Percentiles rank a stretch among this genome's conserved stretches.
Conservation (phyloP, 1,284 basidiomycete species). For the Ustilago esculenta region DNA sequence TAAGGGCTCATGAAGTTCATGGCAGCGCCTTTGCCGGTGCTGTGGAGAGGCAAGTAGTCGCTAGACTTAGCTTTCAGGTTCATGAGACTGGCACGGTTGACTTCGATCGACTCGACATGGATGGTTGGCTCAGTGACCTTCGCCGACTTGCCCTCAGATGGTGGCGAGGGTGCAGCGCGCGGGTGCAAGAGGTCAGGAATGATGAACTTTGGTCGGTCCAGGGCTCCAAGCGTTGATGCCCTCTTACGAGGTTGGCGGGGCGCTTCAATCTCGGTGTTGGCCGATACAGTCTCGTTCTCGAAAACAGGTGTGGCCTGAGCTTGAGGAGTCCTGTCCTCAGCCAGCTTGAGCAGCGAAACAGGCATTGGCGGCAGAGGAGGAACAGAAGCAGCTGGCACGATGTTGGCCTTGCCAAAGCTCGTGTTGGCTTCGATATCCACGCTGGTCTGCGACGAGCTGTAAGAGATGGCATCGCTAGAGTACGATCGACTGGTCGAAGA, state of each 20-base stretch:
- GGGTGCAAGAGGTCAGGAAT: conserved; percentile 38
- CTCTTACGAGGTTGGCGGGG: conserved; percentile 21
- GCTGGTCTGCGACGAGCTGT: conserved; percentile 47
- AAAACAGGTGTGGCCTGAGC: conserved; percentile 7
- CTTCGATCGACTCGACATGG: conserved; percentile 27
- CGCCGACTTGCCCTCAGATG: conserved; percentile 4
- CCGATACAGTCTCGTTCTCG: not conserved
- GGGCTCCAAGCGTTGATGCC: conserved; percentile 34
- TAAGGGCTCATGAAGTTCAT: conserved; percentile 47
- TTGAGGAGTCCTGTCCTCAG: conserved; percentile 14
- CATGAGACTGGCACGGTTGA: conserved; percentile 19
- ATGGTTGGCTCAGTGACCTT: conserved; percentile 10
- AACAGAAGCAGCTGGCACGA: conserved; percentile 31
- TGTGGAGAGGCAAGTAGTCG: conserved; percentile 30
- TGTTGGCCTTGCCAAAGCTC: conserved; percentile 48
- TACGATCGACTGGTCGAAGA: conserved; percentile 16
- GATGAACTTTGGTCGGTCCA: conserved; percentile 32
- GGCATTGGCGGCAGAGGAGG: conserved; percentile 46
- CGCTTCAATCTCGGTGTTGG: not conserved
- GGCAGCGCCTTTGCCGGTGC: conserved; percentile 5
- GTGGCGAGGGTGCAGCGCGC: conserved; percentile 36
- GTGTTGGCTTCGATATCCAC: conserved; percentile 33
- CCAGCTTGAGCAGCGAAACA: conserved; percentile 21
- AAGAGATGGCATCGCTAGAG: conserved; percentile 37
- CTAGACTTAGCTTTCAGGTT: conserved; percentile 35